Evolutionary conservation across 163 green algal genomes (phyloP), one percentile per base, ranked within the genome.

Genomic region (Scenedesmus sp.): DNA sequence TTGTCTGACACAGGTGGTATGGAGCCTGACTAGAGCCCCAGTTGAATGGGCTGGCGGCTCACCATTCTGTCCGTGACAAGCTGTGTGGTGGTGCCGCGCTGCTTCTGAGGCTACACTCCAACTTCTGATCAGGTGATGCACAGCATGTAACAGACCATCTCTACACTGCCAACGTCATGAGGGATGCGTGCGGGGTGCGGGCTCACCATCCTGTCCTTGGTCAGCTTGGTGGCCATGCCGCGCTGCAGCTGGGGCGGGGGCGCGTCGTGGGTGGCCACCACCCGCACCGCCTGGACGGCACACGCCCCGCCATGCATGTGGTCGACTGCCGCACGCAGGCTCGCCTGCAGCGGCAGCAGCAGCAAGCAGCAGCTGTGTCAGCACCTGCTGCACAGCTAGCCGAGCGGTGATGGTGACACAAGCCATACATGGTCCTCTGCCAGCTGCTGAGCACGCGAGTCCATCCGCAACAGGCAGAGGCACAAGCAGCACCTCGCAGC

Each of bases 201-300:
- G 15, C 61, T 44, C 53, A 89, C 84, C 84, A 81, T 81, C 22
- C 84, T 81, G 61, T 89, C 84, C 35, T 82, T 89, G 40, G 61
- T 68, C 26, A 82, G 61, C 53, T 89, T 89, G n/a, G 84, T 89
- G 33, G 42, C 43, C 61, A 89, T 89, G 84, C 84, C 61, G 35
- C 84, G 37, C 30, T 33, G 10, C 22, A 81, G 42, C 26, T 43
- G 37, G 33, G 65, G 37, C 59, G 70, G 42, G 24, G 84, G 84
- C n/a, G 44, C 84, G 3, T 89, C 84, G 46, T 61, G 33, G 35
- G 84, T 89, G 73, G 84, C 84, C 84, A 89, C 84, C 84, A 51
- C 84, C 5, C 13, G 68, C 68, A 81, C n/a, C 33, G 3, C 33
- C 70, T 49, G 73, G 35, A 30, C 35, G 2, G 73, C 73, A 82